Percentiles rank a stretch among this genome's conserved stretches.
Evolutionary conservation across 768 basidiomycete genomes (phyloP).

Genomic region (Leucocoprinus sp.): DNA sequence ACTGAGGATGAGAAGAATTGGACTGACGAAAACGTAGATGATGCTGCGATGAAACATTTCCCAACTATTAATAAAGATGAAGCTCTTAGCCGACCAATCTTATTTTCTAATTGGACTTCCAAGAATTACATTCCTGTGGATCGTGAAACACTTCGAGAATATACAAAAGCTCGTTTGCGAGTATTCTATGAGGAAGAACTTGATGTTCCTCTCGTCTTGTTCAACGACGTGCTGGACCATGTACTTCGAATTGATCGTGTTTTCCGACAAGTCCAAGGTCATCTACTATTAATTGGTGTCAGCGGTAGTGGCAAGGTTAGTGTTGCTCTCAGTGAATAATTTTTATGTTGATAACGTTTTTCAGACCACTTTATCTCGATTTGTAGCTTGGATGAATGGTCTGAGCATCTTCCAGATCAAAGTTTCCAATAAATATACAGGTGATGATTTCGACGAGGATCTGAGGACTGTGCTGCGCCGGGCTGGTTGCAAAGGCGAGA

Average conservation of each 20-base stretch:
- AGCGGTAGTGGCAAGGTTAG: constrained; percentile 96
- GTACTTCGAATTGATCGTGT: constrained; percentile 97
- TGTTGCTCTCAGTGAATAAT: background rate
- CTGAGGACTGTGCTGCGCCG: constrained; percentile 90
- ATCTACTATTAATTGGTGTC: constrained; percentile 92
- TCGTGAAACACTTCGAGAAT: constrained; percentile 86
- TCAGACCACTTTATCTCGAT: constrained; percentile 96
- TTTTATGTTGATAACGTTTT: constrained; percentile 10
- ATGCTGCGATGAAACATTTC: constrained; percentile 81
- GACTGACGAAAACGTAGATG: constrained; percentile 92
- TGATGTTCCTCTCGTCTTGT: constrained; percentile 94
- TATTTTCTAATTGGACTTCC: constrained; percentile 99
- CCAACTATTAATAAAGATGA: constrained; percentile 85
- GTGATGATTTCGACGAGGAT: constrained; percentile 98
- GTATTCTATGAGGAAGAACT: constrained; percentile 99
- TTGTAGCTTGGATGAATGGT: constrained; percentile 99
- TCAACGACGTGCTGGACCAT: constrained; percentile 98
- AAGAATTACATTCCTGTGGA: constrained; percentile 95
- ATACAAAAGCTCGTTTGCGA: constrained; percentile 90
- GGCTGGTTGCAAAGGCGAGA: constrained; percentile 96
- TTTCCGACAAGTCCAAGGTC: constrained; percentile 97
- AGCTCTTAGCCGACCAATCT: constrained; percentile 80
- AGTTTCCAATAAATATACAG: constrained; percentile 98
- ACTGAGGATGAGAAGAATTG: constrained; percentile 86
- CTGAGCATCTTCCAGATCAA: constrained; percentile 99